These are phyloP conservation scores for Juglanconis juglandina DNA, from an alignment of 2,329 filamentous ascomycete genomes.

Conservation along the genomic window DNA sequence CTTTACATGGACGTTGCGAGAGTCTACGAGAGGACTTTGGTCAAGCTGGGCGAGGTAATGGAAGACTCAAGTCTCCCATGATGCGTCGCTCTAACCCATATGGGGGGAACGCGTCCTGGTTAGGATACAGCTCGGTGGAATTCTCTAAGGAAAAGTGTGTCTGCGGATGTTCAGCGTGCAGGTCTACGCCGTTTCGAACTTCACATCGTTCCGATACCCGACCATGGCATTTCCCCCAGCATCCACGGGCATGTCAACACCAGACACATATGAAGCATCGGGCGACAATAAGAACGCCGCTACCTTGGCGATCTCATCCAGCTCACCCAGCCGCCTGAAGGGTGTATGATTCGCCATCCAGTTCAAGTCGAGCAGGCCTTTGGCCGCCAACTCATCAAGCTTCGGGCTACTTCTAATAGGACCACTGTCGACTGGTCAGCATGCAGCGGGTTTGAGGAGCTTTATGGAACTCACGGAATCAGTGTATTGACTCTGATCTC, in stretches of 20 bases:
- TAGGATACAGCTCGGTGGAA: neutral
- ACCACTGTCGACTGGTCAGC: neutral
- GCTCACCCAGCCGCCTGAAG: neutral
- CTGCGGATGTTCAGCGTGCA: no score
- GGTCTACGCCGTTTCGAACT: no score
- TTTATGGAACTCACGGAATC: neutral
- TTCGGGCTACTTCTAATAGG: neutral
- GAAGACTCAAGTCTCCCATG: constrained; percentile 35
- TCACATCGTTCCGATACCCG: neutral
- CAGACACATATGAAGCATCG: neutral
- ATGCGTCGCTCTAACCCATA: neutral
- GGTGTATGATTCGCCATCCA: neutral
- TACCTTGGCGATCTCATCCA: neutral
- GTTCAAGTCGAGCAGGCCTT: neutral
- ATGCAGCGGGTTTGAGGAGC: neutral
- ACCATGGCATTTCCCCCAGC: neutral
- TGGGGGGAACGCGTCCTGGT: neutral
- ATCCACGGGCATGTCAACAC: neutral
- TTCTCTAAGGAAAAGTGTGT: no score
- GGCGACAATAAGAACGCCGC: neutral
- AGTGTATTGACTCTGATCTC: neutral
- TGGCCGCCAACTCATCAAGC: neutral
- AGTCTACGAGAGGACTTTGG: constrained; percentile 77
- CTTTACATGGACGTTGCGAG: constrained; percentile 68
- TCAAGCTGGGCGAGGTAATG: constrained; percentile 67